Evolutionary conservation across 2,329 filamentous ascomycete genomes (phyloP), one percentile per base, ranked within the genome.

Genomic region (Sclerotinia glacialis): DNA sequence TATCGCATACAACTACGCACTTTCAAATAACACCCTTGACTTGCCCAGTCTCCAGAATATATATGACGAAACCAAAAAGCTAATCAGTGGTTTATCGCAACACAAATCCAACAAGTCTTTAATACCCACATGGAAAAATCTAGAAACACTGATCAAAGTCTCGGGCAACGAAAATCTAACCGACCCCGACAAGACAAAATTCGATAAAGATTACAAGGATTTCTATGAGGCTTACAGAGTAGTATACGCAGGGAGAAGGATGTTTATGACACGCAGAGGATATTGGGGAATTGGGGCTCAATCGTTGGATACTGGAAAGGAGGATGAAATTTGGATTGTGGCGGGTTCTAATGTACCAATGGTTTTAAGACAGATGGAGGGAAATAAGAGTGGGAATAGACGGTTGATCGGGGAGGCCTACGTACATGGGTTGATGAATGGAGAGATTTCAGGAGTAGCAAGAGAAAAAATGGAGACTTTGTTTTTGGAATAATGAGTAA

Each of bases 191-290:
- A 67, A 64, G 8, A 5, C n/a, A 8, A 21, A 31, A 3, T 21
- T 67, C 8, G 65, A 67, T 12, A 53, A 34, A 11, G 55, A 58
- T 59, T 69, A 65, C 11, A 28, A 42, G 18, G 58, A 69, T 44
- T 53, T 63, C 6, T 49, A 63, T 44, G 67, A 65, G 23, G 56
- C 60, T 18, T 69, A 67, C 18, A 40, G 67, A 8, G 23, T 53
- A 3, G 64, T 65, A 1, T 69, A 69, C 67, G 47, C 46, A 5
- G 67, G 68, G 8, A 67, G 68, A 47, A 67, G 58, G 31, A 47
- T 69, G 7, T 67, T 67, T 11, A 26, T 42, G 4, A 67, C 65
- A 1, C 11, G 4, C 8, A 64, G 50, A 14, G 59, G 65, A 11
- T 64, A 40, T 64, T 55, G 37, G 40, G 65, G 65, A 21, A 64